A percentile compares a stretch with the other conserved stretches of the same genome.
Conservation (phyloP, 257 asterid species). For the Scutellaria minor region DNA sequence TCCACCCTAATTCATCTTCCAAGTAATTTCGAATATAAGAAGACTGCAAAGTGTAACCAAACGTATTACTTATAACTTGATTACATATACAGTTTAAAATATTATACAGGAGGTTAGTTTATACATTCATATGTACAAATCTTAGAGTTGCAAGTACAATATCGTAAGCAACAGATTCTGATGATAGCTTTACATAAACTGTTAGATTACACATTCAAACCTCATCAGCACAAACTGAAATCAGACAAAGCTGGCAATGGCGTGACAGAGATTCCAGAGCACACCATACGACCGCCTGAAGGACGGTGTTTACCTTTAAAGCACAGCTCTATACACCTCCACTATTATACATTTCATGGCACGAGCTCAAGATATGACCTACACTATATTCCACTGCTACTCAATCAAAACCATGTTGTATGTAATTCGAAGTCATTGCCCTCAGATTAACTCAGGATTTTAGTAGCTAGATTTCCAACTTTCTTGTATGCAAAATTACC, state of each 20-base stretch:
- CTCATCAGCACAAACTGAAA: no score
- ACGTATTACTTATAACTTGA: no score
- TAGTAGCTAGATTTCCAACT: background rate
- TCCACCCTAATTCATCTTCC: no score
- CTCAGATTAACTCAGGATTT: background rate
- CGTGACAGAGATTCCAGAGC: background rate
- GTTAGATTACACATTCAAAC: background rate
- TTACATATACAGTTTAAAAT: background rate
- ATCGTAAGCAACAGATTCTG: background rate
- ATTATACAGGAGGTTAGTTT: conserved; percentile 27
- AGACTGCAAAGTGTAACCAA: no score
- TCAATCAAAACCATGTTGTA: conserved; percentile 12
- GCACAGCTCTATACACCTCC: conserved; percentile 8
- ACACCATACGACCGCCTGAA: background rate
- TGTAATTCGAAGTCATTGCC: conserved; percentile 5
- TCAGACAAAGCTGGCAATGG: no score
- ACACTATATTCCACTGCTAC: background rate
- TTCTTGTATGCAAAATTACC: background rate
- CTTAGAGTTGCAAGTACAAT: conserved; percentile 8
- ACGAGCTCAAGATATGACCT: conserved; percentile 10
- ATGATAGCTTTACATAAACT: background rate
- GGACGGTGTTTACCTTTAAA: conserved; percentile 29
- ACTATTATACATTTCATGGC: conserved; percentile 22
- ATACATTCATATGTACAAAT: conserved; percentile 6
- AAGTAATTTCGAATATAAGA: background rate